Evolutionary conservation across 257 asterid genomes (phyloP).

Genomic region (Echites panduratus): DNA sequence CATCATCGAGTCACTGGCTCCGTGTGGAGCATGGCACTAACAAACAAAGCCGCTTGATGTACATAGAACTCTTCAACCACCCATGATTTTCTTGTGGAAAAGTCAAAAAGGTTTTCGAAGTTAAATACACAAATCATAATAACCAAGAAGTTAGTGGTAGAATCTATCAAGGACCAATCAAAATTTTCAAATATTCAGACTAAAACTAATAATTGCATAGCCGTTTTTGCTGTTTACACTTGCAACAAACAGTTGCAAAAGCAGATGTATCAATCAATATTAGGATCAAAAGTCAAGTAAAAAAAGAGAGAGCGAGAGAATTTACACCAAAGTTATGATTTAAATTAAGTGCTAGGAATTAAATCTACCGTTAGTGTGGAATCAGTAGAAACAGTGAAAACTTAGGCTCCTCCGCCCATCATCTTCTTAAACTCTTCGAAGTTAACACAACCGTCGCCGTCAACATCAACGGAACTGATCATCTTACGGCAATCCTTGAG

Average conservation of each 20-base stretch:
- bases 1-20: neutral
- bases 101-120: neutral
- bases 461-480: conserved; percentile 75
- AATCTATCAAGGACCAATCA: neutral
- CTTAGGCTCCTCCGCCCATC: conserved; percentile 47
- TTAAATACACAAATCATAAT: neutral
- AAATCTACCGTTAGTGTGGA: conserved; percentile 13
- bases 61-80: neutral
- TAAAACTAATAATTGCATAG: neutral
- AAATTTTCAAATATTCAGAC: neutral
- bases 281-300: neutral
- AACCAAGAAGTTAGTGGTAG: neutral
- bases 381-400: neutral
- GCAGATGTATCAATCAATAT: neutral
- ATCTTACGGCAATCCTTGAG: conserved; percentile 63
- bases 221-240: neutral
- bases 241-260: neutral
- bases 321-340: conserved; percentile 9
- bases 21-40: conserved; percentile 7
- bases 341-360: conserved; percentile 3
- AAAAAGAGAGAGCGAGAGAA: neutral
- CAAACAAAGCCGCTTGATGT: neutral
- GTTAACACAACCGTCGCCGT: conserved; percentile 86
- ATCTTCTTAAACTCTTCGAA: conserved; percentile 86
- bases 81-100: conserved; percentile 1